Conservation (phyloP, 441 rosid genomes). For the Adansonia madagascariensis region DNA sequence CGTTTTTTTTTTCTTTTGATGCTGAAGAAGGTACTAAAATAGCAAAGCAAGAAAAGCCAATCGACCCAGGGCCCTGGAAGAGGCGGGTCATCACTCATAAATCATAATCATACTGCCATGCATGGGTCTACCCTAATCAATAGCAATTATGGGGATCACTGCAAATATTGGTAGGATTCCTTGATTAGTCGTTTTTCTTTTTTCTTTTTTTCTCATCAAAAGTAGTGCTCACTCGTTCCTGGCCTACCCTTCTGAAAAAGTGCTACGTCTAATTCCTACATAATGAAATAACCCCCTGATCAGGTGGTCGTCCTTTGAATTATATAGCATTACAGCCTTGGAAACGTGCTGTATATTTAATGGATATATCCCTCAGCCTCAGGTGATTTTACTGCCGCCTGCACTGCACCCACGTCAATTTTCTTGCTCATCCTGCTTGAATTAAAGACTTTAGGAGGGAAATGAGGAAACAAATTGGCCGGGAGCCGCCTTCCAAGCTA, state of each 20-base stretch:
- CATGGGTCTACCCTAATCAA: conserved; percentile 2
- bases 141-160: conserved; percentile 16
- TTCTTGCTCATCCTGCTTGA: not conserved
- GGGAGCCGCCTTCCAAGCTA: conserved; percentile 10
- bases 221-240: conserved; percentile 6
- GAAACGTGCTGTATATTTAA: not conserved
- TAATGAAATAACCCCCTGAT: too few species aligned
- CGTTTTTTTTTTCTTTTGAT: not conserved
- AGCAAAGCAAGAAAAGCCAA: not conserved
- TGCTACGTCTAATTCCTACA: too few species aligned
- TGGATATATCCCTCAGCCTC: not conserved
- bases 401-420: not conserved
- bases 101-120: not conserved
- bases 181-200: not conserved
- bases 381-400: not conserved
- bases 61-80: not conserved
- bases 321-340: not conserved
- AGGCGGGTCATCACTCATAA: not conserved
- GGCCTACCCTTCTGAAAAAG: not conserved
- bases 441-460: not conserved
- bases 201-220: conserved; percentile 5
- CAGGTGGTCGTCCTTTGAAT: not conserved
- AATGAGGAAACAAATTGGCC: not conserved
- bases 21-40: not conserved
- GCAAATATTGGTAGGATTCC: conserved; percentile 15